Evolutionary conservation across 2,329 filamentous ascomycete genomes (phyloP).

Genomic region (Cylindrodendrum hubeiense): DNA sequence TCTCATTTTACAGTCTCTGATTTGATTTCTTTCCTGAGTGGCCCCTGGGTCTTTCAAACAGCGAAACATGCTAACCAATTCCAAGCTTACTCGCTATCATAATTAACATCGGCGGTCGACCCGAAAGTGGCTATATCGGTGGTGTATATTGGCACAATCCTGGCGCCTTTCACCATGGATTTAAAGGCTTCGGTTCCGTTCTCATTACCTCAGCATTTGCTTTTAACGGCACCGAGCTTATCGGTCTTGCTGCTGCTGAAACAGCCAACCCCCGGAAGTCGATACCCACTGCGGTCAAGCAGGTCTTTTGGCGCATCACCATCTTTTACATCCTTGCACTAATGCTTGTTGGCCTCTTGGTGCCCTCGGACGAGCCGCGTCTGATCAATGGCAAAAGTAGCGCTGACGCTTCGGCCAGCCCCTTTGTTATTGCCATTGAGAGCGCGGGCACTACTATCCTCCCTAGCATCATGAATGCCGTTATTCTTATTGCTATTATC

Average conservation of each 20-base stretch:
- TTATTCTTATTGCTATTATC: conserved; percentile 90
- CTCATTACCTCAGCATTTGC: conserved; percentile 83
- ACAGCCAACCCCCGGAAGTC: conserved; percentile 55
- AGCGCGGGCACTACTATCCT: conserved; percentile 84
- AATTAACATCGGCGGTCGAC: conserved; percentile 84
- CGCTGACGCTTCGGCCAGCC: conserved; percentile 81
- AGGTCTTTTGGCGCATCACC: not conserved
- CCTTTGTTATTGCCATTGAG: conserved; percentile 92
- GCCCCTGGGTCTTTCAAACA: fast-evolving
- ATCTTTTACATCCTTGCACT: conserved; percentile 74
- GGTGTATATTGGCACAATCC: conserved; percentile 81
- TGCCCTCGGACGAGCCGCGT: conserved; percentile 76
- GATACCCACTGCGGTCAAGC: not conserved
- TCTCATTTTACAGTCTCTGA: conserved; percentile 45
- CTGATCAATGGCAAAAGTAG: conserved; percentile 69
- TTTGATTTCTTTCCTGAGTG: too few species aligned
- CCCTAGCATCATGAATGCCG: conserved; percentile 92
- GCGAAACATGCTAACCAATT: conserved; percentile 13
- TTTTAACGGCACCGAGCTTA: conserved; percentile 81
- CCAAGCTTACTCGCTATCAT: conserved; percentile 84
- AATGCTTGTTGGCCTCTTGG: conserved; percentile 82
- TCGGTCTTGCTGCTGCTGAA: too few species aligned
- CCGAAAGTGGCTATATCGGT: conserved; percentile 83
- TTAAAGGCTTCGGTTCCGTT: conserved; percentile 83
- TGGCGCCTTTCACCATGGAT: conserved; percentile 85